Conservation (phyloP, 2,329 filamentous ascomycete species). For the Penicillium italicum region DNA sequence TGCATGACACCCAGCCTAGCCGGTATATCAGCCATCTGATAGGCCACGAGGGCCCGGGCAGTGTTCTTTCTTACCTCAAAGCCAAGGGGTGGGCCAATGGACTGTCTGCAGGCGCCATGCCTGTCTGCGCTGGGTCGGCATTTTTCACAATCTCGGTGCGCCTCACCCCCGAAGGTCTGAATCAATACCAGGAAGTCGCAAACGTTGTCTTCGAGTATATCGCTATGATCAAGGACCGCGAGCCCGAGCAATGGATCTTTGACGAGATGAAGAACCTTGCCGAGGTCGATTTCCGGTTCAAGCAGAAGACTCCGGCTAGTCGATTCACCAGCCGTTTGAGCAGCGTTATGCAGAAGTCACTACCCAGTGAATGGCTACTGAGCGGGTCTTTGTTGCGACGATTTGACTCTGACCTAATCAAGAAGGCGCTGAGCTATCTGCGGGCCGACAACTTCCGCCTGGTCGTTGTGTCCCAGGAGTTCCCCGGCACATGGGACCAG, state of each 20-base stretch:
- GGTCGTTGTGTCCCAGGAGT: slow-evolving; percentile 75
- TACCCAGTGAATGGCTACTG: slow-evolving; percentile 81
- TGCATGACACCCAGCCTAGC: slow-evolving; percentile 77
- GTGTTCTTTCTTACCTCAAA: slow-evolving; percentile 86
- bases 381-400: slow-evolving; percentile 75
- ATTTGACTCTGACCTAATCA: slow-evolving; percentile 76
- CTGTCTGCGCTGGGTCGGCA: slow-evolving; percentile 74
- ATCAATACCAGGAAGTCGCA: slow-evolving; percentile 75
- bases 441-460: slow-evolving; percentile 87
- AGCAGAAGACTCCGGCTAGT: slow-evolving; percentile 85
- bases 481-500: slow-evolving; percentile 77
- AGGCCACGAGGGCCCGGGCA: slow-evolving; percentile 88
- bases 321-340: slow-evolving; percentile 83
- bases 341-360: slow-evolving; percentile 84
- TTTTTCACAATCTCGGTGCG: slow-evolving; percentile 77
- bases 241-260: slow-evolving; percentile 89
- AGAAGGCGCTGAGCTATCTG: slow-evolving; percentile 67
- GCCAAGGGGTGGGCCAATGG: slow-evolving; percentile 85
- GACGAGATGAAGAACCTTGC: slow-evolving; percentile 86
- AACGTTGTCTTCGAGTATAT: slow-evolving; percentile 90
- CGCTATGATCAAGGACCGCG: slow-evolving; percentile 72
- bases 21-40: slow-evolving; percentile 85
- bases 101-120: slow-evolving; percentile 71
- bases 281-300: slow-evolving; percentile 93
- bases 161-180: slow-evolving; percentile 78